Evolutionary conservation across 768 basidiomycete genomes (phyloP).

Genomic region (Hydnum rufescens): DNA sequence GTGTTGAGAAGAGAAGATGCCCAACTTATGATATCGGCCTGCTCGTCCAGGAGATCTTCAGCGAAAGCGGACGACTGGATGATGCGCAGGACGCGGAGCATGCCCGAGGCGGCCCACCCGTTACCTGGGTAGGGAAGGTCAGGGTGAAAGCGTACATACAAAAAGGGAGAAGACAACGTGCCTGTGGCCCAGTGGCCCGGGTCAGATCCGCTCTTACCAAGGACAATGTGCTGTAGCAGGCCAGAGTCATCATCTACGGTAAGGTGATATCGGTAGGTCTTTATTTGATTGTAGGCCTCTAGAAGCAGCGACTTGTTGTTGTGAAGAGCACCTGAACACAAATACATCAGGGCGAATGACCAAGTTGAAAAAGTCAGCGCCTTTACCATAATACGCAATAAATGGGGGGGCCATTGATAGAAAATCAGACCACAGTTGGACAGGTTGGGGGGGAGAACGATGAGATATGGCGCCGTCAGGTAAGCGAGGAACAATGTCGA

Average conservation of each 20-base stretch:
- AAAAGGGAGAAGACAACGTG: no score
- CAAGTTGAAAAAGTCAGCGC: background rate
- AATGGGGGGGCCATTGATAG: constrained; percentile 80
- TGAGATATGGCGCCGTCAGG: constrained; percentile 69
- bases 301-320: constrained; percentile 22
- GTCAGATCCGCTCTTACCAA: constrained; percentile 37
- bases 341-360: constrained; percentile 16
- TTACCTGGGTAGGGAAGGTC: no score
- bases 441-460: constrained; percentile 27
- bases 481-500: constrained; percentile 37
- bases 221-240: constrained; percentile 60
- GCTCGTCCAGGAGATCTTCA: constrained; percentile 28
- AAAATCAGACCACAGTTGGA: constrained; percentile 67
- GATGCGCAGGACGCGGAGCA: constrained; percentile 62
- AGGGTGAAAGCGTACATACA: background rate
- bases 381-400: constrained; percentile 56
- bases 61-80: constrained; percentile 42
- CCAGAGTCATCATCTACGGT: constrained; percentile 29
- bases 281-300: constrained; percentile 52
- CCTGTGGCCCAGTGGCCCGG: constrained; percentile 67
- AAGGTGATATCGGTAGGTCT: constrained; percentile 48
- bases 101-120: constrained; percentile 77
- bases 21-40: constrained; percentile 43
- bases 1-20: constrained; percentile 32
- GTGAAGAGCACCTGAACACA: constrained; percentile 25